A percentile compares a stretch with the other conserved stretches of the same genome.
Evolutionary conservation across 129 eudicot species (phyloP).

Genomic region (Lonicera japonica): DNA sequence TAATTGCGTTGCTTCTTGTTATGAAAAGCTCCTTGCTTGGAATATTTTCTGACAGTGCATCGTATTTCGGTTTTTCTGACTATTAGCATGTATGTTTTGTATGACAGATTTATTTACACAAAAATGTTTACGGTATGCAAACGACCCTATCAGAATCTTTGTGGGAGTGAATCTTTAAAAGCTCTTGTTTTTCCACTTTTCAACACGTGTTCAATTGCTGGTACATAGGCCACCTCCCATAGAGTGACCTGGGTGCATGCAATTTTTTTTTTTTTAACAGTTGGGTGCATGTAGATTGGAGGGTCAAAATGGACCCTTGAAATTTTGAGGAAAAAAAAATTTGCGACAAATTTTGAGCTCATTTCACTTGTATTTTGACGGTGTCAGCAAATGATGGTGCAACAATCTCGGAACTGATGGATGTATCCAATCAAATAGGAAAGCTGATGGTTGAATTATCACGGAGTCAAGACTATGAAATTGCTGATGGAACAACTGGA

Average conservation of each 20-base stretch:
- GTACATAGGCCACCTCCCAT: not conserved
- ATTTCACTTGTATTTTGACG: not conserved
- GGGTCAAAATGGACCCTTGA: no score
- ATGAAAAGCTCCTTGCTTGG: no score
- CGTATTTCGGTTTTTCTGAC: no score
- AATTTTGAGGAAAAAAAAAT: no score
- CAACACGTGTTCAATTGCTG: not conserved
- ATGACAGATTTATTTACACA: not conserved
- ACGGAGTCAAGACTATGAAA: constrained; percentile 97
- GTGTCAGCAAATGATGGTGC: constrained; percentile 93
- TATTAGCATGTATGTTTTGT: not conserved
- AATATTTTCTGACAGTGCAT: no score
- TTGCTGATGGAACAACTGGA: constrained; percentile 99
- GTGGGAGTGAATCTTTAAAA: not conserved
- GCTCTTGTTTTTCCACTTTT: not conserved
- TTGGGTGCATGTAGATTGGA: no score
- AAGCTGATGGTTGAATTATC: constrained; percentile 97
- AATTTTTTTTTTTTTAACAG: not conserved
- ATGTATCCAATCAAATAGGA: constrained; percentile 91
- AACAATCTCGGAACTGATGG: constrained; percentile 97
- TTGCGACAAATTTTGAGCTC: not conserved
- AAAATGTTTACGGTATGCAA: no score
- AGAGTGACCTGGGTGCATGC: not conserved
- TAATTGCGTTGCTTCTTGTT: no score
- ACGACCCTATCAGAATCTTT: not conserved